These are phyloP conservation scores for Ustilago loliicola DNA, from an alignment of 1,284 basidiomycete species.

Conservation along the genomic window DNA sequence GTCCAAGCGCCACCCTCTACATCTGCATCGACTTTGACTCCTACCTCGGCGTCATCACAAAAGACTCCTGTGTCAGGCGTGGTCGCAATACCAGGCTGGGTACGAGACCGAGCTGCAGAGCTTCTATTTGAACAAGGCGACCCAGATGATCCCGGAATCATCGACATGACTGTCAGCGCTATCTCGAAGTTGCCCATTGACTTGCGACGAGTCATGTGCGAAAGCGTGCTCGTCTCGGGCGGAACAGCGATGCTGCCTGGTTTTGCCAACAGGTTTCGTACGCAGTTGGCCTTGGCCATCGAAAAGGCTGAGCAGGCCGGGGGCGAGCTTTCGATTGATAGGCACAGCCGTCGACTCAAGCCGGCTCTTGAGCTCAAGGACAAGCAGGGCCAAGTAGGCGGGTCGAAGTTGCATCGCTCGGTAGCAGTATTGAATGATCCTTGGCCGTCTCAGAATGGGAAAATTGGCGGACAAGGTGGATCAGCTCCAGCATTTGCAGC, in stretches of 20 bases:
- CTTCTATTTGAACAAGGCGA: conserved; percentile 90
- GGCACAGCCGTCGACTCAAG: conserved; percentile 17
- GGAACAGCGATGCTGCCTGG: conserved; percentile 92
- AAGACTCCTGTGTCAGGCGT: conserved; percentile 72
- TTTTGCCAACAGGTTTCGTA: conserved; percentile 86
- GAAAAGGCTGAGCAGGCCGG: conserved; percentile 29
- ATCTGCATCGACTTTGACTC: conserved; percentile 23
- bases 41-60: conserved; percentile 74
- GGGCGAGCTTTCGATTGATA: conserved; percentile 36
- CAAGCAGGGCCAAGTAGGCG: neutral
- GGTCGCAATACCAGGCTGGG: conserved; percentile 91
- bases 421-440: conserved; percentile 46
- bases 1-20: conserved; percentile 15
- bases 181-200: conserved; percentile 79
- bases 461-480: conserved; percentile 73
- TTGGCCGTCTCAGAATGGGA: conserved; percentile 26
- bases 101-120: conserved; percentile 89
- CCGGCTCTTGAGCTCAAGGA: neutral
- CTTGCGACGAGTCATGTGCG: conserved; percentile 82
- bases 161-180: conserved; percentile 81
- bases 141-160: conserved; percentile 76
- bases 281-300: conserved; percentile 79
- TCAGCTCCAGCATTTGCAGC: conserved; percentile 88
- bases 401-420: conserved; percentile 13
- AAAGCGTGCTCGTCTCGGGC: conserved; percentile 85